Base-by-base conservation (phyloP, 345 rosid species). In the Crucihimalaya himalaica region DNA sequence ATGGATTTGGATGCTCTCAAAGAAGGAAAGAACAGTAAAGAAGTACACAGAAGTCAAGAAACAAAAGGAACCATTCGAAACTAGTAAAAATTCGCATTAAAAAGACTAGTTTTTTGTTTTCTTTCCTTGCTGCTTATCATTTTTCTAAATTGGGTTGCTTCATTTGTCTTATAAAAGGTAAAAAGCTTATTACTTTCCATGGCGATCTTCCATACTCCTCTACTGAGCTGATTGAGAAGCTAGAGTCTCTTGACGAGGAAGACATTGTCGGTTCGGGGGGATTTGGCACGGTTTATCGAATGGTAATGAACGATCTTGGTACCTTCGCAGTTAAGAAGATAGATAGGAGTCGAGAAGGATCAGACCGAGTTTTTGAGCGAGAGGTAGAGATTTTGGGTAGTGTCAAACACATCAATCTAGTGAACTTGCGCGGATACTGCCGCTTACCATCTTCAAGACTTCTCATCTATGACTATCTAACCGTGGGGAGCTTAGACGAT, bases 251-350 rank as follows among this genome's bases (percentile, higher is more conserved):
- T 68, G 91, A 94, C 34, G 93, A 89, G 68, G 95, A 94, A 79
- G 95, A 94, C 84, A 80, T 89, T 39, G 98, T 94, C 6, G 98
- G 98, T 19, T 89, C 98, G 0, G 97, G 98, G 72, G 98, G 98
- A n/a, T 94, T 86, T 76, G 98, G 98, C 56, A 94, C 88, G 9
- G 98, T 94, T 4, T 94, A 89, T 68, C 83, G 98, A 25, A 94
- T 94, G 98, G 97, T 94, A 54, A 94, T 91, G 98, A 94, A 91
- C 59, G 96, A 94, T 80, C 89, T 95, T 80, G 97, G 96, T 71
- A 91, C 96, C 18, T 94, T 91, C 88, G 98, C 98, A 54, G 98
- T 94, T 54, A 94, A 94, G 75, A 85, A 88, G 73, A 86, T 94
- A 76, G 98, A 94, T 60, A 81, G 93, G 46, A 80, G 87, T 62